Evolutionary conservation across 306 rosid genomes (phyloP), one percentile per base, ranked within the genome.

Genomic region (Gastrolobium villosum): DNA sequence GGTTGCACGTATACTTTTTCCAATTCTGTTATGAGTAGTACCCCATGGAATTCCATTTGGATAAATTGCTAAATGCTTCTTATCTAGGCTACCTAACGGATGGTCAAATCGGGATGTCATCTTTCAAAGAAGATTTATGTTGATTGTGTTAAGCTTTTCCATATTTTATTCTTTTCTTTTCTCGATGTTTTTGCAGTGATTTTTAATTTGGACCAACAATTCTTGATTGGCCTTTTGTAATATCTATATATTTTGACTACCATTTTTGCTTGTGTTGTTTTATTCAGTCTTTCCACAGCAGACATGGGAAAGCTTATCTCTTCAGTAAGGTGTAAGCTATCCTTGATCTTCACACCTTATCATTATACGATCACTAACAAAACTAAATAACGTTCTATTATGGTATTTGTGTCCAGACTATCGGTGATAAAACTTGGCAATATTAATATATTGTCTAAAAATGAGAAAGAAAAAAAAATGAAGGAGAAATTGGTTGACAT

Each of bases 261-360:
- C 44, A 45, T 56, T 80, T 90, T 90, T 85, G 70, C 70, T 63
- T 60, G 40, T 87, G 88, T 37, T 85, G 76, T 87, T 84, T 84
- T 76, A 72, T 91, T 76, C 97, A 96, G 99, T 66, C 96, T 81
- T 96, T 93, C 94, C 96, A 90, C 54, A 0, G 54, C 91, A 93
- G 86, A 90, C 92, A 93, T 76, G 99, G 97, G 84, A 89, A 90
- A 85, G 99, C 97, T 76, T 96, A 94, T 86, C 98, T 94, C 92
- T 90, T 94, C 89, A 88, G 56, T 73, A 90, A 94, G 89, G 98
- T 92, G 99, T 96, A 92, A 95, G 99, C 91, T 73, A 76, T 81
- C 87, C 90, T 85, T 70, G 68, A 82, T 68, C 54, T 85, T 36
- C 73, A 72, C 71, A 76, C 70, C 61, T 70, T 74, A 36, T 69